Percentiles rank a stretch among this genome's conserved stretches.
These are phyloP conservation scores for Ilex asprella DNA, from an alignment of 257 asterid species.

Conservation along the genomic window DNA sequence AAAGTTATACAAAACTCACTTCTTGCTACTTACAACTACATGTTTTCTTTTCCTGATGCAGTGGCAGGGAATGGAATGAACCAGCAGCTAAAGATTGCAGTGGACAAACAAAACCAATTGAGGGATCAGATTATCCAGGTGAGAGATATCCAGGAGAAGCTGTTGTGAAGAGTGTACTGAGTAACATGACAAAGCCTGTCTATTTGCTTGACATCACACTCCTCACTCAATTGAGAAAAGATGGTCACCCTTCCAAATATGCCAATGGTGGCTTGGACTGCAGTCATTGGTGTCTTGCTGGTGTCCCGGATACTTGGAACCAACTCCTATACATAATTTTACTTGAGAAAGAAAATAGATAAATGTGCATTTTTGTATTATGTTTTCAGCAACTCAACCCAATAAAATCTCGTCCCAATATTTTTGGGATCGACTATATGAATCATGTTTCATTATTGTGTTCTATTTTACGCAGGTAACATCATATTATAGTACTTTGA, in stretches of 20 bases:
- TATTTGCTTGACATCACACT: conserved; percentile 46
- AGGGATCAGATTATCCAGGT: conserved; percentile 49
- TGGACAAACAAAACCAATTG: conserved; percentile 40
- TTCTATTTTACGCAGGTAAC: no score
- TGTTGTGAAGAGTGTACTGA: conserved; percentile 49
- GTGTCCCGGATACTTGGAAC: conserved; percentile 73
- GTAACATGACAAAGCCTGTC: conserved; percentile 44
- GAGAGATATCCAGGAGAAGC: conserved; percentile 42
- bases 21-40: no score
- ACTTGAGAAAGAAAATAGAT: background rate
- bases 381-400: no score
- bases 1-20: no score
- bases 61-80: conserved; percentile 60
- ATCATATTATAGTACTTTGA: no score
- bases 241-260: conserved; percentile 62
- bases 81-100: conserved; percentile 37
- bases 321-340: conserved; percentile 36
- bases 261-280: conserved; percentile 48
- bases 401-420: no score
- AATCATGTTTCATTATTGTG: no score
- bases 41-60: conserved; percentile 11
- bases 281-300: conserved; percentile 79
- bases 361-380: no score
- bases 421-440: no score
- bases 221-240: conserved; percentile 65